Evolutionary conservation across 2,329 filamentous ascomycete genomes (phyloP).

Genomic region (Dactylellina parvicollis): DNA sequence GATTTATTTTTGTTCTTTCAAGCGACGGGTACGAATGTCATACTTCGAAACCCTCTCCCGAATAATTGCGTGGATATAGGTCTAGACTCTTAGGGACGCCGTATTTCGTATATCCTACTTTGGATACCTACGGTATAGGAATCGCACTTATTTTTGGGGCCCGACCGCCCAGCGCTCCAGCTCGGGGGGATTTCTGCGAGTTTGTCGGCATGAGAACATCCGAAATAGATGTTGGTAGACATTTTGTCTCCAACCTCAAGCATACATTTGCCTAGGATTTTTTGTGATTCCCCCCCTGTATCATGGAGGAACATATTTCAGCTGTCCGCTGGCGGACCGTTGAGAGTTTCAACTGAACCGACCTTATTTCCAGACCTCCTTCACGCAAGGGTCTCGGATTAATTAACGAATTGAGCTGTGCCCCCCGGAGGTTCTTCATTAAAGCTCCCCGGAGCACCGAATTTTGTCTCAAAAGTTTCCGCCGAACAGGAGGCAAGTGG

Average conservation of each 20-base stretch:
- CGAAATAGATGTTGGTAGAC: conserved; percentile 21
- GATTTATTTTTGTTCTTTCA: too few species aligned
- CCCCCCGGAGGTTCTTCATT: not conserved
- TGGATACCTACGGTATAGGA: conserved; percentile 16
- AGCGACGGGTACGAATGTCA: conserved; percentile 31
- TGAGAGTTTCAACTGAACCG: conserved; percentile 20
- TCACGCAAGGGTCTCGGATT: conserved; percentile 8
- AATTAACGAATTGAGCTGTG: conserved; percentile 3
- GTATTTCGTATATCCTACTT: too few species aligned
- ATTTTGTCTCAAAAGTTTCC: conserved; percentile 19
- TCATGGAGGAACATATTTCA: conserved; percentile 14
- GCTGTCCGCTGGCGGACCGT: not conserved
- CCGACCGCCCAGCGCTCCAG: conserved; percentile 1
- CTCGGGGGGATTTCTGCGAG: not conserved
- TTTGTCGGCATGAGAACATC: conserved; percentile 4
- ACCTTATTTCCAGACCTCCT: conserved; percentile 18
- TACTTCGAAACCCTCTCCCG: not conserved
- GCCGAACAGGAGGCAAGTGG: conserved; percentile 3
- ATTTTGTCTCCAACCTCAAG: conserved; percentile 10
- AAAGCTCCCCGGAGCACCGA: conserved; percentile 1
- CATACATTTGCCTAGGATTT: not conserved
- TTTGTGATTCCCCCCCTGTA: conserved; percentile 25
- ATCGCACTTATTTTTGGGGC: conserved; percentile 30
- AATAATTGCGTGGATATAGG: conserved; percentile 1
- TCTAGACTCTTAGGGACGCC: not conserved